Conservation (phyloP, 2,329 filamentous ascomycete species). For the Pyricularia sp. region DNA sequence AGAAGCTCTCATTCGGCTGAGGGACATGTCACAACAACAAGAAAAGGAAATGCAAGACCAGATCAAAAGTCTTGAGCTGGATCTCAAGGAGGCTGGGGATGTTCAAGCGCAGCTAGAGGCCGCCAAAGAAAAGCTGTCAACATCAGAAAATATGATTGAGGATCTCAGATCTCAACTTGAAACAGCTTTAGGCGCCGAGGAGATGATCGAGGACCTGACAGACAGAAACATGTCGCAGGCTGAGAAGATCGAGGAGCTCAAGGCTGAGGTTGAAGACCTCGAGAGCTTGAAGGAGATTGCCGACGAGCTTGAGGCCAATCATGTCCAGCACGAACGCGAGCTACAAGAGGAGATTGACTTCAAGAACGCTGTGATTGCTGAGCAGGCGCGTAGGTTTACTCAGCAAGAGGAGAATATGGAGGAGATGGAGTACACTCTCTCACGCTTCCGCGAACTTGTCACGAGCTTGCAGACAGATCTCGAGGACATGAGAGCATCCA, state of each 20-base stretch:
- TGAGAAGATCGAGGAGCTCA: constrained; percentile 76
- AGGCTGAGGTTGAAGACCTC: constrained; percentile 73
- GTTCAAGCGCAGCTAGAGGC: constrained; percentile 62
- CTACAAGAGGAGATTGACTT: constrained; percentile 90
- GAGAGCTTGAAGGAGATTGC: constrained; percentile 87
- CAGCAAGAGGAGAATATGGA: constrained; percentile 74
- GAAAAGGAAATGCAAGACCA: constrained; percentile 72
- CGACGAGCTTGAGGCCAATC: constrained; percentile 89
- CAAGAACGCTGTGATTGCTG: constrained; percentile 74
- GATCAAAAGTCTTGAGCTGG: constrained; percentile 63
- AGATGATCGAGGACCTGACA: constrained; percentile 87
- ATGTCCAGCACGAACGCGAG: constrained; percentile 87
- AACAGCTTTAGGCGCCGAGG: constrained; percentile 76
- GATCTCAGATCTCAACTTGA: constrained; percentile 89
- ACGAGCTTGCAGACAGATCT: constrained; percentile 76
- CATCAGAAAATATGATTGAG: constrained; percentile 66
- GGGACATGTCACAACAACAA: constrained; percentile 79
- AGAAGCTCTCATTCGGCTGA: constrained; percentile 73
- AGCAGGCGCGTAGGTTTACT: constrained; percentile 62
- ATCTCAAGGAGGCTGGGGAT: constrained; percentile 56
- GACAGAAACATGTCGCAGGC: constrained; percentile 78
- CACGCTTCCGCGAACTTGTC: constrained; percentile 82
- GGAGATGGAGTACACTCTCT: constrained; percentile 84
- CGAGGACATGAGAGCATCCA: constrained; percentile 85
- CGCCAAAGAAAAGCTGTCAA: constrained; percentile 62